Conservation (phyloP, 2,329 filamentous ascomycete species). For the Aspergillus ruber region DNA sequence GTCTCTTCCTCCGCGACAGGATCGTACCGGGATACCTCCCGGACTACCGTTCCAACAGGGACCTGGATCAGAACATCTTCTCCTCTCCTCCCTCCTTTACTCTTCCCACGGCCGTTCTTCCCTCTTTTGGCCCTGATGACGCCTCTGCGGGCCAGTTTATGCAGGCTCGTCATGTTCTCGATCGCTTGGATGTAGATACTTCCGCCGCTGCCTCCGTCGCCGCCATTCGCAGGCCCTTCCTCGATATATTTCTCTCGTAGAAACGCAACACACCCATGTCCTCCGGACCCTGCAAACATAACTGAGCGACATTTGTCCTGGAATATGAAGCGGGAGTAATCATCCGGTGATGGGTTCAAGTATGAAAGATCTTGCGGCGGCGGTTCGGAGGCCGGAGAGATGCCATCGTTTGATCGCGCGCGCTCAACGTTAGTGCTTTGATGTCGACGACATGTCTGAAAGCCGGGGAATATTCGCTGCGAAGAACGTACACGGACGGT, state of each 20-base stretch:
- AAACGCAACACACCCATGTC: constrained; percentile 91
- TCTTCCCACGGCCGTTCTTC: constrained; percentile 43
- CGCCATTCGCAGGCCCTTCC: constrained; percentile 87
- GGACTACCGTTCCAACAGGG: constrained; percentile 83
- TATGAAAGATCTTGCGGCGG: constrained; percentile 40
- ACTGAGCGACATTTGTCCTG: constrained; percentile 77
- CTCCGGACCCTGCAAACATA: constrained; percentile 72
- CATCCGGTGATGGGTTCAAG: constrained; percentile 74
- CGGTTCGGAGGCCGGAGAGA: constrained; percentile 10
- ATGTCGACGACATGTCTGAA: constrained; percentile 10
- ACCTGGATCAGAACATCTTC: constrained; percentile 85
- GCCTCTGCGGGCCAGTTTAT: constrained; percentile 76
- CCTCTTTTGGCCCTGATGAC: constrained; percentile 47
- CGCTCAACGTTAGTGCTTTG: constrained; percentile 16
- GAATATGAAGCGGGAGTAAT: constrained; percentile 78
- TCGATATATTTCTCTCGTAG: constrained; percentile 82
- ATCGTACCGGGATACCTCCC: constrained; percentile 73
- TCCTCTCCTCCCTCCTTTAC: constrained; percentile 63
- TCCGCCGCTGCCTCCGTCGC: constrained; percentile 86
- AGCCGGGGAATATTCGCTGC: constrained; percentile 5
- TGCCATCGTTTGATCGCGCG: constrained; percentile 4
- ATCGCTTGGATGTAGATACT: constrained; percentile 93
- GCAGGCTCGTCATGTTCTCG: constrained; percentile 81
- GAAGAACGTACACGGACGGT: constrained; percentile 8
- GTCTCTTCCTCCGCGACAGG: constrained; percentile 63